A percentile compares a stretch with the other conserved stretches of the same genome.
Evolutionary conservation across 345 rosid species (phyloP).

Genomic region (Physaria fendleri): DNA sequence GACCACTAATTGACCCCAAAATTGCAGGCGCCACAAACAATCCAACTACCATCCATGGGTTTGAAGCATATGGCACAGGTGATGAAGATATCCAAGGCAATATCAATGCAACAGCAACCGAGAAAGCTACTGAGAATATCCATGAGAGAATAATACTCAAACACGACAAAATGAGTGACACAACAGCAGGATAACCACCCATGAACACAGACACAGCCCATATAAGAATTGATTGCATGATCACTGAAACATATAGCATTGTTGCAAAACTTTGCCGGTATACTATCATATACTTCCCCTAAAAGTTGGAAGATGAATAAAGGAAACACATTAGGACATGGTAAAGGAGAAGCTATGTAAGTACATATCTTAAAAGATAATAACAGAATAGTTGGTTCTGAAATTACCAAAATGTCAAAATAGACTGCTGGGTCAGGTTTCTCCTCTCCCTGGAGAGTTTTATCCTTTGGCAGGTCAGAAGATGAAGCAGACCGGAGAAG

Average conservation of each 20-base stretch:
- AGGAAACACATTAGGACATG: conserved; percentile 5
- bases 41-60: conserved; percentile 76
- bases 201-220: conserved; percentile 74
- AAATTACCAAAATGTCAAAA: conserved; percentile 80
- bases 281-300: conserved; percentile 81
- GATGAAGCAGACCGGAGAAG: conserved; percentile 63
- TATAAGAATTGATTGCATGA: conserved; percentile 75
- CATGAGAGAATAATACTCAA: conserved; percentile 58
- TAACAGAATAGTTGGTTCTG: conserved; percentile 12
- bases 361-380: background rate
- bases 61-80: conserved; percentile 74
- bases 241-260: conserved; percentile 72
- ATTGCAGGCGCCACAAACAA: conserved; percentile 86
- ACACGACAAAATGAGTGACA: conserved; percentile 60
- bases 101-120: conserved; percentile 57
- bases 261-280: conserved; percentile 59
- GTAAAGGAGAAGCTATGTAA: background rate
- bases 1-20: conserved; percentile 83
- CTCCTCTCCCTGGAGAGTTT: conserved; percentile 31
- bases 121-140: conserved; percentile 70
- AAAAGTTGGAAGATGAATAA: conserved; percentile 26
- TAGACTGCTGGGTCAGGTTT: conserved; percentile 45
- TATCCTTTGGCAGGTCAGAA: conserved; percentile 42
- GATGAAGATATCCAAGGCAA: conserved; percentile 67
- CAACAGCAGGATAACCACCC: conserved; percentile 77